Evolutionary conservation across 495 filamentous ascomycete species (phyloP), one percentile per base, ranked within the genome.

Genomic region (Penicillium waksmanii): DNA sequence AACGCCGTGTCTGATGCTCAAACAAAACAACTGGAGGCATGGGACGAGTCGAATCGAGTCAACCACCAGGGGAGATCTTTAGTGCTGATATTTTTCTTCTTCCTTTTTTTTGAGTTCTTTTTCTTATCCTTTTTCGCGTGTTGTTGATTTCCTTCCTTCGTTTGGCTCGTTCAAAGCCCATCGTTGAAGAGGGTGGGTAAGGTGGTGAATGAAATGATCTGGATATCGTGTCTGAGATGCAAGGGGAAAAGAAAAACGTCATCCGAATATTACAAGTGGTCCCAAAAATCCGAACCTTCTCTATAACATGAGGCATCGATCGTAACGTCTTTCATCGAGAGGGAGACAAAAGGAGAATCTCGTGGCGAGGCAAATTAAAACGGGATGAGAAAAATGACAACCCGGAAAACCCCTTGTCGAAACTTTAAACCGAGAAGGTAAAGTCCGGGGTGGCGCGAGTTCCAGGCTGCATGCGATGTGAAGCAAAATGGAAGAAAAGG

Each of bases 261-360:
- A 61, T 65, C 55, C 64, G 65, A 68, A 66, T 70, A 70, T 66
- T 67, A 70, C 65, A 72, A 66, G 64, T 62, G 56, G 60, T 60
- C 61, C 36, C 59, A 48, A 57, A 64, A 57, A 65, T 66, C 67
- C 69, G 62, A 64, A 31, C 66, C 73, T 73, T 76, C 70, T 79
- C 74, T 80, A 79, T 76, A 71, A 72, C 73, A 73, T 76, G 69
- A 78, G 71, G 73, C 74, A 72, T 77, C 69, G 74, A 80, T 74
- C 73, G 67, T 76, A 78, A 76, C 64, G 68, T 76, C 73, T 77
- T 75, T 79, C 70, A 68, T 76, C 68, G 53, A 57, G 56, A 55
- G 36, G 44, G 18, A 46, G 43, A 53, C 36, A 44, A 57, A 53
- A 51, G 48, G 25, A 57, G 49, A 60, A 58, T 61, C 66, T 75